Conservation (phyloP, 1,139 yeast genomes). For the Sugiyamaella novakii region DNA sequence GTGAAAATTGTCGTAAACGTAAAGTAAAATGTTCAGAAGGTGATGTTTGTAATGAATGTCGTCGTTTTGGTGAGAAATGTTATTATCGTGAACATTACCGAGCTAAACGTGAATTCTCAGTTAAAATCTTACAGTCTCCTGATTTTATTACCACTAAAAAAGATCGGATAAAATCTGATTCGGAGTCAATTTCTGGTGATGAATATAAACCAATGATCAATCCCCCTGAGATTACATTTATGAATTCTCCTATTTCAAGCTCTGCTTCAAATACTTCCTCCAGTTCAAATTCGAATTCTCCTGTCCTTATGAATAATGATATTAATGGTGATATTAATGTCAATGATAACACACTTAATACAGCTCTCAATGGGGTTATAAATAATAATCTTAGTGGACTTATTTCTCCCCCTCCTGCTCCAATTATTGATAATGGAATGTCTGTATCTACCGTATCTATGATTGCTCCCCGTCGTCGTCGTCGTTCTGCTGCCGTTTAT, state of each 20-base stretch:
- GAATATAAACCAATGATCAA: conserved; percentile 5
- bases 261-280: conserved; percentile 7
- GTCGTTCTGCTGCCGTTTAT: conserved; percentile 11
- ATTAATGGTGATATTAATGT: too few relatives aligned
- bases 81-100: conserved; percentile 34
- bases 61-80: conserved; percentile 32
- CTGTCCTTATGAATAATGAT: conserved; percentile 2
- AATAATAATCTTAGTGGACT: neutral
- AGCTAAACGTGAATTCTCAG: conserved; percentile 33
- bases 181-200: neutral
- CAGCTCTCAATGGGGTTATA: too few relatives aligned
- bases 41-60: conserved; percentile 32
- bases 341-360: neutral
- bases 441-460: neutral
- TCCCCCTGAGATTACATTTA: conserved; percentile 3
- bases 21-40: conserved; percentile 65
- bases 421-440: neutral
- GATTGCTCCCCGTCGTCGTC: neutral
- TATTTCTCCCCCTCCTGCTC: conserved; percentile 12
- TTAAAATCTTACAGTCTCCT: conserved; percentile 31
- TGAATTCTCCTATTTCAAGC: conserved; percentile 11
- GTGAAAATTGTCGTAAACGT: conserved; percentile 62
- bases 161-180: conserved; percentile 1
- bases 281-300: conserved; percentile 8
- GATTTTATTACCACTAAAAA: conserved; percentile 23